These are phyloP conservation scores for Iris pallida DNA, from an alignment of 116 monocot genomes.

Conservation along the genomic window DNA sequence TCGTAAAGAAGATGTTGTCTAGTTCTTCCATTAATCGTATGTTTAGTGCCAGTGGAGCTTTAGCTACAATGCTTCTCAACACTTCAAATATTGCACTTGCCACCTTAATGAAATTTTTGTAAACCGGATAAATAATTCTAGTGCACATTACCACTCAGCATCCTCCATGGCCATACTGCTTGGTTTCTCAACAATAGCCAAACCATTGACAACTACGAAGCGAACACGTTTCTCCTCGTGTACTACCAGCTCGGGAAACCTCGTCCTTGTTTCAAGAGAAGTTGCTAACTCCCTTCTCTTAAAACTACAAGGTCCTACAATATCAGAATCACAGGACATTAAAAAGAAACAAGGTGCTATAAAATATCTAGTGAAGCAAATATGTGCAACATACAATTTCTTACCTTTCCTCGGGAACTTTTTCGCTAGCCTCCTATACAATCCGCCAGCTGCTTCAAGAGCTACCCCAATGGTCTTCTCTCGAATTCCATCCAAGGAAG, in stretches of 20 bases:
- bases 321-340: slow-evolving; percentile 1
- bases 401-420: slow-evolving; percentile 84
- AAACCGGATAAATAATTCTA: neutral
- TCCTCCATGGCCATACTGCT: slow-evolving; percentile 53
- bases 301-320: slow-evolving; percentile 68
- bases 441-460: slow-evolving; percentile 94
- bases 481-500: slow-evolving; percentile 65
- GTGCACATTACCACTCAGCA: slow-evolving; percentile 61
- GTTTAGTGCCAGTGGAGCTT: no score
- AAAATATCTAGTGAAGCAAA: neutral
- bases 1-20: no score
- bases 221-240: slow-evolving; percentile 94
- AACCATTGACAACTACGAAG: slow-evolving; percentile 93
- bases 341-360: neutral
- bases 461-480: slow-evolving; percentile 91
- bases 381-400: neutral
- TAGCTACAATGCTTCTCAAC: neutral
- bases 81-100: neutral
- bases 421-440: slow-evolving; percentile 80
- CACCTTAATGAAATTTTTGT: neutral
- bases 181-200: slow-evolving; percentile 73
- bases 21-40: no score
- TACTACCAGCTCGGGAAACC: slow-evolving; percentile 88
- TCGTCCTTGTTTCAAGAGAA: slow-evolving; percentile 82
- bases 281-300: slow-evolving; percentile 96